Percentiles rank a stretch among this genome's conserved stretches.
These are phyloP conservation scores for Nemania sp. DNA, from an alignment of 2,329 filamentous ascomycete species.

Conservation along the genomic window DNA sequence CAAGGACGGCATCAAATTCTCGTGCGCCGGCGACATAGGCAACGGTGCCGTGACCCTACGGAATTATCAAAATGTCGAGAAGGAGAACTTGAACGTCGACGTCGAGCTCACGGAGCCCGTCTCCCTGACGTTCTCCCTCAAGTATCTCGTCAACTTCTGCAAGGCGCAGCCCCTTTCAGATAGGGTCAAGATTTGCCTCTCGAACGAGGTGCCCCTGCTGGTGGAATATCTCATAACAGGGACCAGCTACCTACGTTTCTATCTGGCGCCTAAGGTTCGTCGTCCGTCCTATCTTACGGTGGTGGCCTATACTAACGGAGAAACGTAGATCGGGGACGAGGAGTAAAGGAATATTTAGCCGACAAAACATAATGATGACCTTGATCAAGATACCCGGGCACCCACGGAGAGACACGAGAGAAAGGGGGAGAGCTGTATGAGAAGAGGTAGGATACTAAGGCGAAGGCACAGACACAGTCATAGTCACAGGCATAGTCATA, in stretches of 20 bases:
- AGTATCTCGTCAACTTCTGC: slow-evolving; percentile 99
- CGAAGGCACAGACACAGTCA: background rate
- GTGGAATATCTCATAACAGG: slow-evolving; percentile 86
- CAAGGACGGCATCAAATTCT: slow-evolving; percentile 97
- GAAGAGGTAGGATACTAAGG: slow-evolving; percentile 19
- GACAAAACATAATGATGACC: slow-evolving; percentile 22
- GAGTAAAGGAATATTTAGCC: slow-evolving; percentile 48
- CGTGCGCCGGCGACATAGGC: slow-evolving; percentile 91
- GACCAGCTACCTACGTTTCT: slow-evolving; percentile 92
- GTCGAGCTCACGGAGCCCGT: slow-evolving; percentile 94
- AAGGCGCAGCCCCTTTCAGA: slow-evolving; percentile 86
- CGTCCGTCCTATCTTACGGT: background rate
- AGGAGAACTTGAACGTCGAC: slow-evolving; percentile 81
- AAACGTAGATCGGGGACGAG: slow-evolving; percentile 68
- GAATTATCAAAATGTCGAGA: slow-evolving; percentile 85
- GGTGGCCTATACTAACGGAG: slow-evolving; percentile 41
- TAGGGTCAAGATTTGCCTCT: slow-evolving; percentile 89
- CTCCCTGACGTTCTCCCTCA: slow-evolving; percentile 93
- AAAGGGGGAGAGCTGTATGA: slow-evolving; percentile 17
- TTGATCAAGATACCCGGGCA: slow-evolving; percentile 33
- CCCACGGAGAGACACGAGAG: slow-evolving; percentile 24
- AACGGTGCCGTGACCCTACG: slow-evolving; percentile 92
- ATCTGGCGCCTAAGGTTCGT: slow-evolving; percentile 93
- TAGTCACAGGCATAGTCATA: too few species aligned
- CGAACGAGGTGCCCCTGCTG: slow-evolving; percentile 92